Base-by-base conservation (phyloP, 306 rosid species). In the Chamaecrista fasciculata region DNA sequence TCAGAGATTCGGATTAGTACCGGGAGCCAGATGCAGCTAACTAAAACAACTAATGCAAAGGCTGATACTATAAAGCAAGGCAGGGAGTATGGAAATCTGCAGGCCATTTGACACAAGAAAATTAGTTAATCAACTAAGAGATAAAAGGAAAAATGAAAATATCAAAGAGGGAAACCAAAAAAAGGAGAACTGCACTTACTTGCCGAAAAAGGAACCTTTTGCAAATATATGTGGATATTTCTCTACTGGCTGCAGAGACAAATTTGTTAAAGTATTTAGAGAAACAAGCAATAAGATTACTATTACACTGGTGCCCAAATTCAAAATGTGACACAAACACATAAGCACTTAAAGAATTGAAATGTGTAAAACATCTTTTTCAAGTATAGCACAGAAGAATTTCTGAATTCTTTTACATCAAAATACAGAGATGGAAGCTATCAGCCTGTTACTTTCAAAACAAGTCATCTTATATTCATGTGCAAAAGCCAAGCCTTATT, bases 241-340 rank as follows among this genome's bases (percentile, higher is more conserved):
- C 61, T 86, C 94, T 24, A 58, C 92, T 11, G 98, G 98, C 98
- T 93, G 84, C 65, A 81, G n/a, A n/a, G n/a, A 29, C 19, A 66
- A 33, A 62, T 51, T 69, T 50, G 14, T 31, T 10, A 29, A 67
- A 69, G 46, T 50, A 55, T n/a, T 59, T 9, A 49, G 64, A 67
- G 40, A 23, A 48, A 61, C 28, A 64, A 36, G 26, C 73, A 36
- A 46, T 11, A 19, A 66, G 42, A 23, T 23, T 33, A 18, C 18
- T 49, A 15, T 52, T n/a, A 18, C 42, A 28, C 55, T 42, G n/a
- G 3, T 8, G 50, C 2, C 23, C 2, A 3, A 6, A 11, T 37
- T 16, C n/a, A n/a, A n/a, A 47, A n/a, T 53, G 14, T 42, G 47
- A n/a, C 11, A 65, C 21, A 51, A 8, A n/a, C 8, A 8, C n/a